These are phyloP conservation scores for Fusarium humuli DNA, from an alignment of 2,329 filamentous ascomycete genomes.

Conservation along the genomic window DNA sequence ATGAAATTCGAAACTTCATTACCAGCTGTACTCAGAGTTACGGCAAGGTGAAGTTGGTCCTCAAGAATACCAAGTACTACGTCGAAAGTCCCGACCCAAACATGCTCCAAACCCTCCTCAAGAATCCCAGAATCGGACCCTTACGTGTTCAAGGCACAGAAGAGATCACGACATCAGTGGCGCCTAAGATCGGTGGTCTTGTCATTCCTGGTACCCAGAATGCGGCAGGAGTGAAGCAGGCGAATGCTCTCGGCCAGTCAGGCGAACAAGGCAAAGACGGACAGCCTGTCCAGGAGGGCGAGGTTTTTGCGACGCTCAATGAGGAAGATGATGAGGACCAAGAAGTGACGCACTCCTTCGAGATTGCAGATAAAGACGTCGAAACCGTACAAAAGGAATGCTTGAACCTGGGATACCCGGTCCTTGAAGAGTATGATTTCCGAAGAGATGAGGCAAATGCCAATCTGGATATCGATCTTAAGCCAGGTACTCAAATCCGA, in stretches of 20 bases:
- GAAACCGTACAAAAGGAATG: slow-evolving; percentile 92
- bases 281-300: slow-evolving; percentile 68
- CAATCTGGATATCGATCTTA: slow-evolving; percentile 92
- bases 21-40: slow-evolving; percentile 85
- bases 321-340: slow-evolving; percentile 90
- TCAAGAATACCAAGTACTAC: slow-evolving; percentile 95
- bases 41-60: slow-evolving; percentile 93
- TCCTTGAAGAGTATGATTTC: slow-evolving; percentile 98
- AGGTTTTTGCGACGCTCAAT: slow-evolving; percentile 78
- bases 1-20: slow-evolving; percentile 84
- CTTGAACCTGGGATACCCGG: slow-evolving; percentile 84
- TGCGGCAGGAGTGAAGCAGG: slow-evolving; percentile 87
- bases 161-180: slow-evolving; percentile 82
- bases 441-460: slow-evolving; percentile 89
- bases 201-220: slow-evolving; percentile 96
- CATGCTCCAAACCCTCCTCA: slow-evolving; percentile 87
- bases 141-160: slow-evolving; percentile 78
- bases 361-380: slow-evolving; percentile 84
- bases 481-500: slow-evolving; percentile 88
- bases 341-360: slow-evolving; percentile 91
- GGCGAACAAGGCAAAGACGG: slow-evolving; percentile 58
- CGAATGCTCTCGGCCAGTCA: slow-evolving; percentile 55
- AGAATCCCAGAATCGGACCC: slow-evolving; percentile 83
- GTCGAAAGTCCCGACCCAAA: slow-evolving; percentile 91
- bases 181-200: slow-evolving; percentile 86